Percentiles rank a stretch among this genome's conserved stretches.
These are phyloP conservation scores for Fusarium marasasianum DNA, from an alignment of 2,329 filamentous ascomycete genomes.

Conservation along the genomic window DNA sequence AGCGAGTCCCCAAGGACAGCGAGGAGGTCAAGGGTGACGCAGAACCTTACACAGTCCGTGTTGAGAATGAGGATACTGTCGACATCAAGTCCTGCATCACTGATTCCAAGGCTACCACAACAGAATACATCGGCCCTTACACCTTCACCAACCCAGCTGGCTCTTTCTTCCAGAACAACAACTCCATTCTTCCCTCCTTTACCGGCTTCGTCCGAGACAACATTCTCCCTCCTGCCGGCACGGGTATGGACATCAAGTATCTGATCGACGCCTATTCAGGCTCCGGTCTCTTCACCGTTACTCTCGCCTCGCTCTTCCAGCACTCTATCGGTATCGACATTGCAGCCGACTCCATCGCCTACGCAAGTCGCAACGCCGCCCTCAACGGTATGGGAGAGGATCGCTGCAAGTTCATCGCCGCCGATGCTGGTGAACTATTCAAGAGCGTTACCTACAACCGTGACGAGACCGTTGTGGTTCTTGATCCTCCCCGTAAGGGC, in stretches of 20 bases:
- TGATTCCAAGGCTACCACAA: slow-evolving; percentile 81
- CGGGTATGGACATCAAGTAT: slow-evolving; percentile 69
- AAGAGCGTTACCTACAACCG: slow-evolving; percentile 75
- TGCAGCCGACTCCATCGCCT: slow-evolving; percentile 78
- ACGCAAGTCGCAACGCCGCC: slow-evolving; percentile 79
- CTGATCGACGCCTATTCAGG: slow-evolving; percentile 98
- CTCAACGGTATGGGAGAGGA: slow-evolving; percentile 75
- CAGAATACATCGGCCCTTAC: slow-evolving; percentile 88
- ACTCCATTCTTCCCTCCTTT: slow-evolving; percentile 90
- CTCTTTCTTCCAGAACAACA: slow-evolving; percentile 99
- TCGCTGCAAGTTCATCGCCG: slow-evolving; percentile 85
- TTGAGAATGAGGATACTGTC: slow-evolving; percentile 65
- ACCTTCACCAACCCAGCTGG: slow-evolving; percentile 91
- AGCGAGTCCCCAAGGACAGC: slow-evolving; percentile 66
- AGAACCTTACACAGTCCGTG: slow-evolving; percentile 51
- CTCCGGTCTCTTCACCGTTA: slow-evolving; percentile 96
- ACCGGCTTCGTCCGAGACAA: slow-evolving; percentile 86
- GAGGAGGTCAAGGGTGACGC: slow-evolving; percentile 42
- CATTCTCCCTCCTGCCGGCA: slow-evolving; percentile 67
- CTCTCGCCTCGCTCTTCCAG: slow-evolving; percentile 84
- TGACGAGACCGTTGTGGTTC: slow-evolving; percentile 88
- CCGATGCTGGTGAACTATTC: slow-evolving; percentile 88
- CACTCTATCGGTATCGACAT: slow-evolving; percentile 93
- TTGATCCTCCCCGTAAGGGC: slow-evolving; percentile 96
- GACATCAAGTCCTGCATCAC: slow-evolving; percentile 92